Conservation (phyloP, 2,329 filamentous ascomycete genomes). For the Xenoacremonium recifei region DNA sequence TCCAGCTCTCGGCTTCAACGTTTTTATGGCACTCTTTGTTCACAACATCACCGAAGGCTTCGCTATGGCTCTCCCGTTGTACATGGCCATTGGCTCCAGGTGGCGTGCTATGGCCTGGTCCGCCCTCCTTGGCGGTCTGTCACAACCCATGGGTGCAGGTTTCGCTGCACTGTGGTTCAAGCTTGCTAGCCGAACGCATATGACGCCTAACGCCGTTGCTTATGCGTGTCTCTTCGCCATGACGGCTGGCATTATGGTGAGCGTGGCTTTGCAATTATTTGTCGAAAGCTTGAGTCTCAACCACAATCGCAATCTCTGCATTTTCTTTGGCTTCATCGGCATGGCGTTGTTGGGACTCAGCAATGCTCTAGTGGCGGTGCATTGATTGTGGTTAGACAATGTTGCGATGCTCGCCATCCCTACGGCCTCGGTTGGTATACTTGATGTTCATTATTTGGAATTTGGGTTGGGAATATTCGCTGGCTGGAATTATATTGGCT, state of each 20-base stretch:
- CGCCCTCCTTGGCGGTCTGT: constrained; percentile 78
- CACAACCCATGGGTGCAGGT: constrained; percentile 81
- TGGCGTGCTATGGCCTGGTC: constrained; percentile 82
- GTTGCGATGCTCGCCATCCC: too few species aligned
- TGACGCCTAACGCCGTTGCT: constrained; percentile 52
- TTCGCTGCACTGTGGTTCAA: constrained; percentile 86
- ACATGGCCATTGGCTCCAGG: constrained; percentile 82
- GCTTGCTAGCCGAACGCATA: constrained; percentile 54
- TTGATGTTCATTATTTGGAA: too few species aligned
- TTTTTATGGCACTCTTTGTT: constrained; percentile 94
- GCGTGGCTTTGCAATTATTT: constrained; percentile 85
- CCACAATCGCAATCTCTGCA: constrained; percentile 74
- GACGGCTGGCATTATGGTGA: constrained; percentile 94
- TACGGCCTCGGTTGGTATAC: too few species aligned
- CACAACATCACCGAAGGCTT: constrained; percentile 99
- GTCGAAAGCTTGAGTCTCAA: constrained; percentile 81
- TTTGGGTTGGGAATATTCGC: too few species aligned
- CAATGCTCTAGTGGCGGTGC: constrained; percentile 72
- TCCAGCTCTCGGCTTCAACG: constrained; percentile 80
- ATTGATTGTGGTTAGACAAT: too few species aligned
- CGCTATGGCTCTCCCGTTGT: constrained; percentile 87
- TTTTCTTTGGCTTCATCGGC: constrained; percentile 76
- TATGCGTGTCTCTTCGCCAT: constrained; percentile 84
- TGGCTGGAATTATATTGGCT: too few species aligned
- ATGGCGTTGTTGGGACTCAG: constrained; percentile 87